Percentiles rank a stretch among this genome's conserved stretches.
Conservation (phyloP, 2,329 filamentous ascomycete species). For the Claviceps sp. region DNA sequence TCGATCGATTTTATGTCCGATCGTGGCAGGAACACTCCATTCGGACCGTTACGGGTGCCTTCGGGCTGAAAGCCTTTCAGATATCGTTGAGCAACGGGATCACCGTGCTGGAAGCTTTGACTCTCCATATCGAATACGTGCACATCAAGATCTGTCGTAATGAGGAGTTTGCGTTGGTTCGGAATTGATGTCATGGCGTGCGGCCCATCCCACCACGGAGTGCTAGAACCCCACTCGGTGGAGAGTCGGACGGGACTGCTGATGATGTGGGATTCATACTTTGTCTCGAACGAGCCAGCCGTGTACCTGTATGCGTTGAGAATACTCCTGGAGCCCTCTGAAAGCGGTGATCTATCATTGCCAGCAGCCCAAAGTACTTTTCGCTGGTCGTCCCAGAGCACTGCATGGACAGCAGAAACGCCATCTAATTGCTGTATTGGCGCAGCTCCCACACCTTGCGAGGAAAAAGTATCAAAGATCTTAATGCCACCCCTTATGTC, state of each 20-base stretch:
- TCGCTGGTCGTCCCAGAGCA: not conserved
- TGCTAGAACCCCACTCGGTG: not conserved
- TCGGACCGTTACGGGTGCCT: not conserved
- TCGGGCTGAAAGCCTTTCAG: not conserved
- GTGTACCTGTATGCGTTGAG: conserved; percentile 1
- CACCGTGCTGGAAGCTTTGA: not conserved
- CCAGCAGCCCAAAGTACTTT: conserved; percentile 2
- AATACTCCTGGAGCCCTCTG: not conserved
- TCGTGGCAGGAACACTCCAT: not conserved
- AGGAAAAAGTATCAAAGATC: not conserved
- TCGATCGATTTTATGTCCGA: conserved; percentile 1
- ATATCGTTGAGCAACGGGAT: not conserved
- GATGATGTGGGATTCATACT: not conserved
- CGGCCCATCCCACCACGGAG: conserved; percentile 2
- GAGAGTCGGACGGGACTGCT: not conserved
- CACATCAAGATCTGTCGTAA: conserved; percentile 1
- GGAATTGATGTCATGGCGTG: not conserved
- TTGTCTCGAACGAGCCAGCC: not conserved
- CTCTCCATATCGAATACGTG: not conserved
- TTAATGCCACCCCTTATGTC: not conserved
- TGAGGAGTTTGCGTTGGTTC: not conserved
- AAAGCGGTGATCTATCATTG: not conserved
- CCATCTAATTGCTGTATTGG: not conserved
- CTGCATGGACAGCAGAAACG: not conserved
- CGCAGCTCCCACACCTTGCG: not conserved